Evolutionary conservation across 805 yeast species (phyloP), one percentile per base, ranked within the genome.

Genomic region (Blastobotrys mokoenaii): DNA sequence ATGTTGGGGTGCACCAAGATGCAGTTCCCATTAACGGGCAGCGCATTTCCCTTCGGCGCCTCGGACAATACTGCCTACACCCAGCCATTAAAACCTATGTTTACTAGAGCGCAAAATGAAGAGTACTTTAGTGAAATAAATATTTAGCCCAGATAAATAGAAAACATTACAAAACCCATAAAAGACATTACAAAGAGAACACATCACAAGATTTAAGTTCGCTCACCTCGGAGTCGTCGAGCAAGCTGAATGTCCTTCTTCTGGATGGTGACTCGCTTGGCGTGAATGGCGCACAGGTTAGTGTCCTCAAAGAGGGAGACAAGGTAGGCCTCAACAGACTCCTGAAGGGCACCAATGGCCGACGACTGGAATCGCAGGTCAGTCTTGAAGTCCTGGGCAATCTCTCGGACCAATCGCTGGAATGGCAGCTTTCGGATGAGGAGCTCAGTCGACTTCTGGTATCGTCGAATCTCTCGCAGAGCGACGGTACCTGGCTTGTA

Each of bases 401-500:
- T 80, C 70, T 84, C 93, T 74, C 93, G 82, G 49, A 84, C 93
- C 64, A 84, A 77, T 73, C 94, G 82, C 74, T 84, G 93, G 84
- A 84, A 84, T 43, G 94, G 94, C 59, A 84, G 79, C 75, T 84
- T 84, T 77, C 93, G 82, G 71, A 84, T 82, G 67, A 84, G 75
- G 45, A 84, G 75, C 70, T 84, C 93, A 59, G 93, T 84, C 45
- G 89, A 80, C 73, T 84, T 84, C 74, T 84, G 94, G 79, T 84
- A 84, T 74, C 89, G 81, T 78, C 93, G 82, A 67, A 84, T 84
- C 73, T 84, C 93, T 79, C 90, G 82, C 67, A 84, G 82, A 61
- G 94, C 94, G 65, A 83, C 90, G 64, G 90, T 83, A 81, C 94
- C 94, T 66, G 94, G 94, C 85, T 84, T 84, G 75, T 84, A 84